Percentiles rank a stretch among this genome's conserved stretches.
These are phyloP conservation scores for Russula earlei DNA, from an alignment of 768 basidiomycete species.

Conservation along the genomic window DNA sequence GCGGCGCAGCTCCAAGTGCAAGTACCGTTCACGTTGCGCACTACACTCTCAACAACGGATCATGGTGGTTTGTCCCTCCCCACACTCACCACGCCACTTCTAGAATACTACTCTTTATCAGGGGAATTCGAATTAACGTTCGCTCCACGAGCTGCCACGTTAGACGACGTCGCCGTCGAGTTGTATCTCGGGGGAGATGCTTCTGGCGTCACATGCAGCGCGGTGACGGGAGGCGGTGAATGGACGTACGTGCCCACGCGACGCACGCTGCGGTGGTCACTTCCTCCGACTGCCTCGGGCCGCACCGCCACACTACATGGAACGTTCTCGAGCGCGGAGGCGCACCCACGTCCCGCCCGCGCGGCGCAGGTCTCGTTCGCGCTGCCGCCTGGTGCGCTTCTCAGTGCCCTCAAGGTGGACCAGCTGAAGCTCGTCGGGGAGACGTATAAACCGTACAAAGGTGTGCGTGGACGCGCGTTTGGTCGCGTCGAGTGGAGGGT, in stretches of 20 bases:
- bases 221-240: constrained; percentile 50
- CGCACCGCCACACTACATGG: constrained; percentile 55
- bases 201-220: constrained; percentile 60
- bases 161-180: constrained; percentile 66
- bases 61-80: constrained; percentile 31
- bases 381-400: constrained; percentile 50
- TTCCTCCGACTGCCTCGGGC: constrained; percentile 49
- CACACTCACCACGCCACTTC: not conserved
- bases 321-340: constrained; percentile 44
- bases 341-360: constrained; percentile 54
- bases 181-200: constrained; percentile 70
- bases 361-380: constrained; percentile 67
- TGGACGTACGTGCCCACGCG: constrained; percentile 70
- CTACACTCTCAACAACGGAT: constrained; percentile 29
- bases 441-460: constrained; percentile 85
- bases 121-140: constrained; percentile 45
- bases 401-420: constrained; percentile 76
- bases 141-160: constrained; percentile 35
- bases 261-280: constrained; percentile 67
- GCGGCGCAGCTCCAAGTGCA: constrained; percentile 23
- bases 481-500: constrained; percentile 59
- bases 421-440: constrained; percentile 76
- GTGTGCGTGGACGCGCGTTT: constrained; percentile 60
- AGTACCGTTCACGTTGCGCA: constrained; percentile 29
- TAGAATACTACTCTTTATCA: constrained; percentile 26